Evolutionary conservation across 768 basidiomycete genomes (phyloP).

Genomic region (Trichaptum fuscoviolaceum): DNA sequence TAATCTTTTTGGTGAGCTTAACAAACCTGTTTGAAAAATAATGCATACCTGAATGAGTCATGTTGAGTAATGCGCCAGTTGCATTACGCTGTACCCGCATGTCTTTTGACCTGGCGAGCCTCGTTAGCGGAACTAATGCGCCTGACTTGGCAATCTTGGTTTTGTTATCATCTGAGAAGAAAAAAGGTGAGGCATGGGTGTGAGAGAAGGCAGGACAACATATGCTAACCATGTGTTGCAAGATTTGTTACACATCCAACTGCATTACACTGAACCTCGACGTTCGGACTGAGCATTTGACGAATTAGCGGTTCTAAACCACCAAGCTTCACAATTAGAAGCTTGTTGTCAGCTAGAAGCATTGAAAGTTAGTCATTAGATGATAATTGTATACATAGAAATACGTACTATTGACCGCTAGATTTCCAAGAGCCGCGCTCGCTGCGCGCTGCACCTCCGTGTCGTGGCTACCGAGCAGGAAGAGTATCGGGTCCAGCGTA

Average conservation of each 20-base stretch:
- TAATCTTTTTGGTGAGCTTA: conserved; percentile 25
- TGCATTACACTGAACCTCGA: conserved; percentile 99
- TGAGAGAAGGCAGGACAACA: conserved; percentile 12
- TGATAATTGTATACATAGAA: conserved; percentile 11
- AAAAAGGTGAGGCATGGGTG: conserved; percentile 1
- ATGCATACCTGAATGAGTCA: conserved; percentile 94
- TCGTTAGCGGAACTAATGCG: conserved; percentile 93
- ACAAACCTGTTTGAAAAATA: not conserved
- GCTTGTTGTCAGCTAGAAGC: conserved; percentile 88
- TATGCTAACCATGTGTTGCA: conserved; percentile 84
- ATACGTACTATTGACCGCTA: conserved; percentile 93
- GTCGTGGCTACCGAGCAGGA: conserved; percentile 94
- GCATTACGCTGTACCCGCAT: conserved; percentile 99
- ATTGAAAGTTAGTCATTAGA: not conserved
- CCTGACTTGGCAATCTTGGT: conserved; percentile 99
- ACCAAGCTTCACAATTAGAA: conserved; percentile 96
- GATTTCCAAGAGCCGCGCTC: conserved; percentile 93
- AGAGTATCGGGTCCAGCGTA: conserved; percentile 96
- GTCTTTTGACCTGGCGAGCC: conserved; percentile 95
- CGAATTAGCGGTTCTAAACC: conserved; percentile 97
- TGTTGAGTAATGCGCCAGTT: conserved; percentile 94
- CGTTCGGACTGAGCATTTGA: conserved; percentile 98
- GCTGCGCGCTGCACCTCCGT: conserved; percentile 98
- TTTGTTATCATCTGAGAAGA: conserved; percentile 88
- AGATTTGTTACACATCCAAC: conserved; percentile 99